Conservation (phyloP, 805 yeast genomes). For the Ogataea pini region DNA sequence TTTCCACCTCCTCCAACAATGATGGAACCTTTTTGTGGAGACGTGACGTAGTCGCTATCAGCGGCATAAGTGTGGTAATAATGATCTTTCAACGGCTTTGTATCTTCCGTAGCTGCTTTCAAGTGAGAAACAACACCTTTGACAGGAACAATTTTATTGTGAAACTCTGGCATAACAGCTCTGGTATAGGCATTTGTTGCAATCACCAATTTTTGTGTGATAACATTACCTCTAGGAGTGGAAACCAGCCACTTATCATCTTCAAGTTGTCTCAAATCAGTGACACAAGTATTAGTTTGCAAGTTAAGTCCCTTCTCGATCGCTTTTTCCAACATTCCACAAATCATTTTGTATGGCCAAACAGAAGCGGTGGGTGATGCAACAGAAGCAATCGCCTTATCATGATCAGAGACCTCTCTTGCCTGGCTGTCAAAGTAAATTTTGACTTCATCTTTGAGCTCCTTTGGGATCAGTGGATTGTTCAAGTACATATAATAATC, state of each 20-base stretch:
- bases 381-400: constrained; percentile 33
- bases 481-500: constrained; percentile 27
- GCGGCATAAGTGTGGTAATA: constrained; percentile 24
- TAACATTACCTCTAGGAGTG: constrained; percentile 31
- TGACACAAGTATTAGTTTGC: constrained; percentile 45
- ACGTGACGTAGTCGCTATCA: constrained; percentile 14
- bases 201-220: constrained; percentile 38
- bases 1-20: constrained; percentile 39
- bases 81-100: constrained; percentile 15
- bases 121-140: constrained; percentile 37
- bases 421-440: constrained; percentile 36
- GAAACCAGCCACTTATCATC: constrained; percentile 36
- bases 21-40: constrained; percentile 18
- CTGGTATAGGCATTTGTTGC: constrained; percentile 41
- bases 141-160: constrained; percentile 36
- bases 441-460: constrained; percentile 32
- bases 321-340: constrained; percentile 35
- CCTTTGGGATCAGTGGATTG: constrained; percentile 33
- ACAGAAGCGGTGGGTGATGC: constrained; percentile 44
- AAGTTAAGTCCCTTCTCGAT: constrained; percentile 40
- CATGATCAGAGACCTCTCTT: constrained; percentile 30
- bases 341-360: constrained; percentile 47
- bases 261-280: constrained; percentile 23
- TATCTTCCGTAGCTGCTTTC: constrained; percentile 14
- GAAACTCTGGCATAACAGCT: constrained; percentile 29